Conservation (phyloP, 352 stramenopile species). For the Thalassiosira livingstoniorum region DNA sequence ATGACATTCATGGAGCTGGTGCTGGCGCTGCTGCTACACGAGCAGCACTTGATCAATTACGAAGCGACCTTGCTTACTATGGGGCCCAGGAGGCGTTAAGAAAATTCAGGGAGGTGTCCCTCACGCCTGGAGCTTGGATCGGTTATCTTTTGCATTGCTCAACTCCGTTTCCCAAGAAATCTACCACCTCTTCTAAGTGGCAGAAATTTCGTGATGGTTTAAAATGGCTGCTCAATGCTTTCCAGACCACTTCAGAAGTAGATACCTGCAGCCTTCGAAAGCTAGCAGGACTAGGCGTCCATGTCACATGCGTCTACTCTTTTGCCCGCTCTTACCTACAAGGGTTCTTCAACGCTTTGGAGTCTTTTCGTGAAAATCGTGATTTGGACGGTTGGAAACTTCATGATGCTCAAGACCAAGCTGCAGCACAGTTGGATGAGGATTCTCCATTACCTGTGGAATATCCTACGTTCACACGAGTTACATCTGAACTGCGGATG, state of each 20-base stretch:
- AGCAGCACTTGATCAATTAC: slow-evolving; percentile 9
- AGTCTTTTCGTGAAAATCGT: not conserved
- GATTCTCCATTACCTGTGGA: too few species aligned
- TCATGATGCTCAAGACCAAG: too few species aligned
- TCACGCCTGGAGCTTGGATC: not conserved
- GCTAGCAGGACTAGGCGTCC: not conserved
- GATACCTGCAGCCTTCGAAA: not conserved
- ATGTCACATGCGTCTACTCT: not conserved
- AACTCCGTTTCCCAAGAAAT: not conserved
- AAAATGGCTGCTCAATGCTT: not conserved
- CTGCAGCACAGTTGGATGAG: too few species aligned
- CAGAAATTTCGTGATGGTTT: not conserved
- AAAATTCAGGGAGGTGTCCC: not conserved
- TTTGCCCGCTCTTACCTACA: not conserved
- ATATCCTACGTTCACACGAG: not conserved
- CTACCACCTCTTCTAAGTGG: not conserved
- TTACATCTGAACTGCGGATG: not conserved
- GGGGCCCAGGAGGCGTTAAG: not conserved
- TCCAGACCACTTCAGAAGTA: not conserved
- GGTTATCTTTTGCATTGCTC: not conserved
- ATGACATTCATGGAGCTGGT: slow-evolving; percentile 31
- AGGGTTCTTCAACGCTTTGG: slow-evolving; percentile 28
- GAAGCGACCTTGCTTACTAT: not conserved
- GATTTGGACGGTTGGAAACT: not conserved
- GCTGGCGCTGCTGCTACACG: not conserved